Conservation (phyloP, 2,329 filamentous ascomycete species). For the Aureobasidium leucospermi region DNA sequence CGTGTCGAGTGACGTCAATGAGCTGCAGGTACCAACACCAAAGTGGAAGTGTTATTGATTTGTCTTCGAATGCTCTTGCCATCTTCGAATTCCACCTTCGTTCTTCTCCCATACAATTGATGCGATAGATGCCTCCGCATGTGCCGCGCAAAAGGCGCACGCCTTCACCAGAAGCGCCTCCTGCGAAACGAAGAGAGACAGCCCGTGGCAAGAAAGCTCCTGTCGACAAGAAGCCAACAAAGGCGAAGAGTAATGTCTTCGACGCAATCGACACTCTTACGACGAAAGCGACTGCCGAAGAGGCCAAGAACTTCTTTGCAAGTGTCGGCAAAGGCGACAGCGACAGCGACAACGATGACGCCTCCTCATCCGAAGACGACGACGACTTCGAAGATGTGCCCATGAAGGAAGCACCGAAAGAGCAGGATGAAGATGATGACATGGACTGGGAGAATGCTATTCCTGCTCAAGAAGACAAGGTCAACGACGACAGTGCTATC, state of each 20-base stretch:
- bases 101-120: neutral
- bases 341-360: conserved; percentile 31
- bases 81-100: neutral
- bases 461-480: conserved; percentile 23
- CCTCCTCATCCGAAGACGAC: conserved; percentile 37
- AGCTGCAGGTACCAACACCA: conserved; percentile 5
- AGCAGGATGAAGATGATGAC: conserved; percentile 43
- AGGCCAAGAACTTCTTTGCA: conserved; percentile 29
- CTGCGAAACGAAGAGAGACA: conserved; percentile 22
- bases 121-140: conserved; percentile 55
- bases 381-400: conserved; percentile 45
- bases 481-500: conserved; percentile 22
- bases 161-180: conserved; percentile 37
- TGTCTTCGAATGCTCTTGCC: neutral
- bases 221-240: conserved; percentile 22
- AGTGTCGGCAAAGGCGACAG: conserved; percentile 31
- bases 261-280: conserved; percentile 36
- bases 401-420: conserved; percentile 28
- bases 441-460: conserved; percentile 54
- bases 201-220: conserved; percentile 8
- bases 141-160: conserved; percentile 55
- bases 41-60: conserved; percentile 6
- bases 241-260: conserved; percentile 35
- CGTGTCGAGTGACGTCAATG: conserved; percentile 5
- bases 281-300: conserved; percentile 27